phyloP scores from a whole-genome alignment of 306 rosid species.

The Cucurbita pepo region DNA sequence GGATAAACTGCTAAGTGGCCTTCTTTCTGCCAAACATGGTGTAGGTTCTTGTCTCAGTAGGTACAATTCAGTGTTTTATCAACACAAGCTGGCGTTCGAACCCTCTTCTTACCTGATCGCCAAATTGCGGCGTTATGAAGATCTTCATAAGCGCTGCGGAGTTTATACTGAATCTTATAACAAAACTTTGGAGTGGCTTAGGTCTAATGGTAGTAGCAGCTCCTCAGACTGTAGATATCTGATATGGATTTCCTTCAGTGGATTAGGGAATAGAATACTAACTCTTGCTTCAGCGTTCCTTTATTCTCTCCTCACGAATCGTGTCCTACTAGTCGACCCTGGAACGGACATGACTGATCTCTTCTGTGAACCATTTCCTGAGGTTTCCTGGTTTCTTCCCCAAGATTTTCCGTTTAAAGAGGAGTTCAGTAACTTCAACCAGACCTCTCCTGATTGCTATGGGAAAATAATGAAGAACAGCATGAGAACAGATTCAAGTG shows the following conservation, averaged over 20 bases:
- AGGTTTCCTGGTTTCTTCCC: conserved; percentile 53
- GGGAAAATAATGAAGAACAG: conserved; percentile 46
- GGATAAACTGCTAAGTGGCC: conserved; percentile 38
- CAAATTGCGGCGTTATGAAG: conserved; percentile 39
- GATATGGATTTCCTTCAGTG: conserved; percentile 60
- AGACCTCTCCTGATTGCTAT: conserved; percentile 35
- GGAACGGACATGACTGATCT: conserved; percentile 57
- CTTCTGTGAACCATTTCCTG: conserved; percentile 64
- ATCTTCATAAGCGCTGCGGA: conserved; percentile 49
- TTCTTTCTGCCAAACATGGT: conserved; percentile 33
- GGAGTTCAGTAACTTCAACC: conserved; percentile 23
- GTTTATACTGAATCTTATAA: conserved; percentile 38
- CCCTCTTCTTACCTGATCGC: conserved; percentile 54
- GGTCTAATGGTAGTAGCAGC: conserved; percentile 11
- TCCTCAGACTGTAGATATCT: conserved; percentile 40
- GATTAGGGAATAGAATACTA: conserved; percentile 67
- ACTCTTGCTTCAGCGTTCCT: conserved; percentile 48
- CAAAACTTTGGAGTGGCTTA: conserved; percentile 34
- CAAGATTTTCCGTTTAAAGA: conserved; percentile 33
- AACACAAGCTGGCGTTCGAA: conserved; percentile 17
- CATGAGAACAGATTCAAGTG: background rate
- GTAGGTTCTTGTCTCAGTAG: conserved; percentile 51
- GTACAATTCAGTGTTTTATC: conserved; percentile 29
- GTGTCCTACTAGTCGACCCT: conserved; percentile 64
- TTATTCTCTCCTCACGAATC: conserved; percentile 58